Percentiles rank a stretch among this genome's conserved stretches.
phyloP scores from a whole-genome alignment of 805 yeast genomes.

The Metschnikowia proteae region DNA sequence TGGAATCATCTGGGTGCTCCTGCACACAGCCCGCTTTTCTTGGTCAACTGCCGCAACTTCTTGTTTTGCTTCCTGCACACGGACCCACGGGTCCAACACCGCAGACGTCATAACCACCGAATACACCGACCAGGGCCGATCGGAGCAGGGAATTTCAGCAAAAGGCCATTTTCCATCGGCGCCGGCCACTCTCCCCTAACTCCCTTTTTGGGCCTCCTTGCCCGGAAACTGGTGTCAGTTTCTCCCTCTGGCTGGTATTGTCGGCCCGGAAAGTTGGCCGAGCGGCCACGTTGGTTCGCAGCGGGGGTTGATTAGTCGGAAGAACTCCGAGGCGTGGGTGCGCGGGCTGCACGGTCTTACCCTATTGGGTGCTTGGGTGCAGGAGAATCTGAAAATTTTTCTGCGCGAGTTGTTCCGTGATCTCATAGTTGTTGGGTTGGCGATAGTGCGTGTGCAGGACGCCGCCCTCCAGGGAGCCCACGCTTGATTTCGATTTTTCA shows the following conservation, averaged over 20 bases:
- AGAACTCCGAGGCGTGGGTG: conserved; percentile 5
- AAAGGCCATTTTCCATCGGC: no score
- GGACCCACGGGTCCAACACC: no score
- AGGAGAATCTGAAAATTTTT: conserved; percentile 6
- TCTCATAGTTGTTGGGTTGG: conserved; percentile 6
- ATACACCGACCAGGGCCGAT: no score
- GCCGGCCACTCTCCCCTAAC: no score
- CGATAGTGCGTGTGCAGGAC: conserved; percentile 3
- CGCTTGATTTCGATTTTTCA: not conserved
- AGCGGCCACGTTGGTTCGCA: conserved; percentile 2
- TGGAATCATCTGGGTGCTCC: no score
- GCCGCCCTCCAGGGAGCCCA: no score
- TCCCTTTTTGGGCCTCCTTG: no score
- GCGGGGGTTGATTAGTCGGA: not conserved
- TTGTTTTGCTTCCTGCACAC: no score
- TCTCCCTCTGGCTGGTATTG: not conserved
- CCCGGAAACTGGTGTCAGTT: not conserved
- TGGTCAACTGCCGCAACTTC: no score
- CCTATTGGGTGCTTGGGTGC: not conserved
- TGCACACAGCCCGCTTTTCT: no score
- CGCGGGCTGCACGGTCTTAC: not conserved
- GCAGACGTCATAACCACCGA: no score
- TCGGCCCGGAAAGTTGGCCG: not conserved
- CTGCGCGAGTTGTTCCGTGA: conserved; percentile 7
- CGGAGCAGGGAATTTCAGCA: no score